These are phyloP conservation scores for Wakefieldia striispora DNA, from an alignment of 768 basidiomycete genomes.

Conservation along the genomic window DNA sequence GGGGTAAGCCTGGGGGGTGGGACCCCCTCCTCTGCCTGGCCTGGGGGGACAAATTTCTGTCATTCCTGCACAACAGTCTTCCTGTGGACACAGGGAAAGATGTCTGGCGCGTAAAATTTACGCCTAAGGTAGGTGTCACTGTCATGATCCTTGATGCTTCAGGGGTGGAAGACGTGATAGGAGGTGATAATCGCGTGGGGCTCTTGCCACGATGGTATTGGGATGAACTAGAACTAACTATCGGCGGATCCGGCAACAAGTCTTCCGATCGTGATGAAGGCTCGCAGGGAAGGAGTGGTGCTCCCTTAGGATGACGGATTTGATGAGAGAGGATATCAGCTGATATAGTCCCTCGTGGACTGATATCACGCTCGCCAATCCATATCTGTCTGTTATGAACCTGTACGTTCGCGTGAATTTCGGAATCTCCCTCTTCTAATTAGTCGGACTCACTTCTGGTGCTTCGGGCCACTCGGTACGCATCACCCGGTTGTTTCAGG, in stretches of 20 bases:
- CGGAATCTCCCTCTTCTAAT: constrained; percentile 23
- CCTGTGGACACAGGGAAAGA: constrained; percentile 24
- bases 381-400: constrained; percentile 11
- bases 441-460: constrained; percentile 23
- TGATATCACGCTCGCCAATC: constrained; percentile 10
- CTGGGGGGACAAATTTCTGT: constrained; percentile 67
- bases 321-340: constrained; percentile 19
- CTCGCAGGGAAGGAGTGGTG: constrained; percentile 4
- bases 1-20: constrained; percentile 75
- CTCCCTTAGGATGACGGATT: constrained; percentile 22
- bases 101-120: constrained; percentile 74
- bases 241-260: constrained; percentile 4
- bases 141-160: constrained; percentile 45
- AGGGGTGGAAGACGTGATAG: constrained; percentile 56
- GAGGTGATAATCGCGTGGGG: constrained; percentile 73
- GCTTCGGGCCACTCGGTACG: constrained; percentile 16
- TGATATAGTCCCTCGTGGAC: constrained; percentile 16
- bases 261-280: constrained; percentile 8
- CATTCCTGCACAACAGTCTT: constrained; percentile 45
- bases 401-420: constrained; percentile 28
- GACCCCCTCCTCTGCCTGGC: constrained; percentile 70
- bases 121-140: constrained; percentile 57
- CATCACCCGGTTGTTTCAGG: constrained; percentile 12
- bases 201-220: constrained; percentile 76
- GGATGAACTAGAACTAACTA: constrained; percentile 23